Evolutionary conservation across 495 filamentous ascomycete genomes (phyloP), one percentile per base, ranked within the genome.

Genomic region (Neurospora africana): DNA sequence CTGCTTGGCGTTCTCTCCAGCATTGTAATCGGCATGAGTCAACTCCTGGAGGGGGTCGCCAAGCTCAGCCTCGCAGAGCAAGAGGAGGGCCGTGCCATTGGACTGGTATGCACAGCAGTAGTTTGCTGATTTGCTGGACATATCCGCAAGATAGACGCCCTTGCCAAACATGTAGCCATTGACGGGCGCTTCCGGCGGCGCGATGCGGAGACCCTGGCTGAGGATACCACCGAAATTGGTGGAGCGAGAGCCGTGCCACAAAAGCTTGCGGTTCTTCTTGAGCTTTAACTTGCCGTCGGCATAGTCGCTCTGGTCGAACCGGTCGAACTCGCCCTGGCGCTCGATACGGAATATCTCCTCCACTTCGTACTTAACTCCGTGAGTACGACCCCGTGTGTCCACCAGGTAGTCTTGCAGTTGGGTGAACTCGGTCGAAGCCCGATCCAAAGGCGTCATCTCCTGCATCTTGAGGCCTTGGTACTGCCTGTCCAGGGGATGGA

Each of bases 141-240:
- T 91, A 76, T 97, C 94, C 15, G 94, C 93, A 2, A 97, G 84
- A 78, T 97, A 97, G 58, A 97, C 89, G n/a, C 93, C 94, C 78
- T 95, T 94, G 74, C 91, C 93, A 74, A 95, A 96, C 84, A 86
- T 84, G 77, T 94, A 93, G 1, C 93, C 93, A 68, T 84, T 87
- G 4, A 89, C 89, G 2, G 92, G 93, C 0, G 92, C 92, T 78
- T 94, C 91, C 0, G 92, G 92, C 0, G 93, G 93, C 0, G 93
- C 93, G 71, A 97, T 96, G 11, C 92, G 91, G 9, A 97, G 84
- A 43, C 93, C 93, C 78, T 95, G 92, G 71, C 87, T 90, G 33
- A 97, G 86, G 15, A 61, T 61, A 27, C 53, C 53, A 15, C 53
- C 53, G 27, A 19, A 95, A 77, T 96, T 96, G 53, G 91, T 94